Percentiles rank a stretch among this genome's conserved stretches.
These are phyloP conservation scores for Solanum chmielewskii DNA, from an alignment of 257 asterid species.

Conservation along the genomic window DNA sequence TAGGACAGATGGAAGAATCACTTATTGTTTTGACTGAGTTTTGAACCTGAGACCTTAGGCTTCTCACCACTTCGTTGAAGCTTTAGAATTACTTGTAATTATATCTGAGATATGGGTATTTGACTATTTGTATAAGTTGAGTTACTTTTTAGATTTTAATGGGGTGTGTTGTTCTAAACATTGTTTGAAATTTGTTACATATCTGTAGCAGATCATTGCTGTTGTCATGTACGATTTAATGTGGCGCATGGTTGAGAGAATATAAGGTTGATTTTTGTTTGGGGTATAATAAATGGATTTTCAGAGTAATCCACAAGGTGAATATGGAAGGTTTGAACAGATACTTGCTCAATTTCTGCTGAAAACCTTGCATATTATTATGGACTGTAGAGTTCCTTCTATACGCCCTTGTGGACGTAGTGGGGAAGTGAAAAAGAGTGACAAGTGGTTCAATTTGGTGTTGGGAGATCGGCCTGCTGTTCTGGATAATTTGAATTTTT, in stretches of 20 bases:
- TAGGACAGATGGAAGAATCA: background rate
- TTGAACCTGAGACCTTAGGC: background rate
- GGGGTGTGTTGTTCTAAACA: background rate
- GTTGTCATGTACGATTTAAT: background rate
- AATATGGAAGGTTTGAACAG: conserved; percentile 84
- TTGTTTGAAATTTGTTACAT: background rate
- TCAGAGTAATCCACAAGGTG: conserved; percentile 51
- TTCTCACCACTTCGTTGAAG: background rate
- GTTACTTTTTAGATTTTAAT: background rate
- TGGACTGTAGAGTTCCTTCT: conserved; percentile 90
- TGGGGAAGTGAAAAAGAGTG: conserved; percentile 63
- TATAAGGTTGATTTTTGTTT: conserved; percentile 14
- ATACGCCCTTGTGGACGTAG: conserved; percentile 42
- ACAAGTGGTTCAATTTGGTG: conserved; percentile 80
- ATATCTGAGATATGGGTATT: background rate
- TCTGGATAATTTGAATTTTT: conserved; percentile 78
- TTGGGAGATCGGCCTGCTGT: conserved; percentile 87
- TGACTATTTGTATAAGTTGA: background rate
- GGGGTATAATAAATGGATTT: conserved; percentile 48
- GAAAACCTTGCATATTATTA: conserved; percentile 70
- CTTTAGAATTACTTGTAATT: background rate
- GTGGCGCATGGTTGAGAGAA: background rate
- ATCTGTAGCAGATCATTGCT: background rate
- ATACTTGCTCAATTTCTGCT: conserved; percentile 81
- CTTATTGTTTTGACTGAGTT: background rate